These are phyloP conservation scores for Tetrastigma voinierianum DNA, from an alignment of 164 flowering plant genomes.

Conservation along the genomic window DNA sequence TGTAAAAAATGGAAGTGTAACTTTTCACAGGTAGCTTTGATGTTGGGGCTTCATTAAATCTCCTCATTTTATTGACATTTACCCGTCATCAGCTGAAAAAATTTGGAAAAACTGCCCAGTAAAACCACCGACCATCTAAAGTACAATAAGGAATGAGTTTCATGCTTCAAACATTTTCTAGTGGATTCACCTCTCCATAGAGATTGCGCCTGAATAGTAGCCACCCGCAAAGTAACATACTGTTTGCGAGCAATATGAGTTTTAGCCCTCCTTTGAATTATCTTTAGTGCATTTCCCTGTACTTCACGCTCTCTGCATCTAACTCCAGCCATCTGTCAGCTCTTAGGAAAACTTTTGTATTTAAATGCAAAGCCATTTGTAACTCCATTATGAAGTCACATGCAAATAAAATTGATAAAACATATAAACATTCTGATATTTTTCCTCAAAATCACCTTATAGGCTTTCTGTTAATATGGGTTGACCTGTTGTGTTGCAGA, in stretches of 20 bases:
- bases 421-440: too few species aligned
- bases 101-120: neutral
- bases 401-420: too few species aligned
- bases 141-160: neutral
- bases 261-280: conserved; percentile 56
- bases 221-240: conserved; percentile 47
- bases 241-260: conserved; percentile 56
- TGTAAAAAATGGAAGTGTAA: too few species aligned
- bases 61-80: too few species aligned
- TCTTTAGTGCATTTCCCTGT: conserved; percentile 56
- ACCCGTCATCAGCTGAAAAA: neutral
- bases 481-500: too few species aligned
- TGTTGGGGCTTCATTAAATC: too few species aligned
- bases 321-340: conserved; percentile 98
- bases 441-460: too few species aligned
- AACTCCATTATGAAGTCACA: neutral
- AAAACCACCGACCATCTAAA: neutral
- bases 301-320: conserved; percentile 70
- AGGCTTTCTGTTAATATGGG: too few species aligned
- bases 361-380: conserved; percentile 46
- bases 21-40: too few species aligned
- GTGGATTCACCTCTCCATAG: conserved; percentile 63
- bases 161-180: neutral
- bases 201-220: conserved; percentile 67
- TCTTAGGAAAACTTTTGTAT: conserved; percentile 79